A percentile compares a stretch with the other conserved stretches of the same genome.
These are phyloP conservation scores for Serendipita indica DNA, from an alignment of 768 basidiomycete species.

Conservation along the genomic window DNA sequence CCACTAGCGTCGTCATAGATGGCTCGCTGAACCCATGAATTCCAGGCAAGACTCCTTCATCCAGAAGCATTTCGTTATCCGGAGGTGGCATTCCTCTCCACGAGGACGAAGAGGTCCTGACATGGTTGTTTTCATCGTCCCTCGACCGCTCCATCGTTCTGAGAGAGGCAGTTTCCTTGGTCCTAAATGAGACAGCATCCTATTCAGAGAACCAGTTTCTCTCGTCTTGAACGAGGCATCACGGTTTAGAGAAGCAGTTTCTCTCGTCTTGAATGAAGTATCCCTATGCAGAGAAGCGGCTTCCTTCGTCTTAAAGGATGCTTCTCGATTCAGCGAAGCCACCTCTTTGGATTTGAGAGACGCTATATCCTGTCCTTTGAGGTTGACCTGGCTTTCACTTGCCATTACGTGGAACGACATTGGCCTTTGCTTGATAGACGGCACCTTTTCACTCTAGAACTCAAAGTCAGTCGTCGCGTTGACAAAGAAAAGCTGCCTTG, in stretches of 20 bases:
- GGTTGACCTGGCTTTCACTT: not conserved
- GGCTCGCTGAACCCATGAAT: slow-evolving; percentile 5
- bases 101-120: slow-evolving; percentile 4
- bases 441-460: not conserved
- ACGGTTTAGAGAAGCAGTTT: too few species aligned
- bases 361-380: not conserved
- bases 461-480: not conserved
- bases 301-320: not conserved
- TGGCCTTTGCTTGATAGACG: not conserved
- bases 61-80: not conserved
- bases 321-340: not conserved
- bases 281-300: not conserved
- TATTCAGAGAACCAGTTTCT: too few species aligned
- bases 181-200: too few species aligned
- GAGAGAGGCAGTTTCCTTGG: too few species aligned
- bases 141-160: too few species aligned
- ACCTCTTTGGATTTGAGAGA: not conserved
- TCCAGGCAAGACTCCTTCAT: not conserved
- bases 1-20: slow-evolving; percentile 2
- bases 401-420: not conserved
- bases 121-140: too few species aligned
- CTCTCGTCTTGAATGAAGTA: too few species aligned
- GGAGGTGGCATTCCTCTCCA: not conserved
- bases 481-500: not conserved
- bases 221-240: too few species aligned